These are phyloP conservation scores for Blepharisma japonicum DNA, from an alignment of 73 alveolate genomes.

Conservation along the genomic window DNA sequence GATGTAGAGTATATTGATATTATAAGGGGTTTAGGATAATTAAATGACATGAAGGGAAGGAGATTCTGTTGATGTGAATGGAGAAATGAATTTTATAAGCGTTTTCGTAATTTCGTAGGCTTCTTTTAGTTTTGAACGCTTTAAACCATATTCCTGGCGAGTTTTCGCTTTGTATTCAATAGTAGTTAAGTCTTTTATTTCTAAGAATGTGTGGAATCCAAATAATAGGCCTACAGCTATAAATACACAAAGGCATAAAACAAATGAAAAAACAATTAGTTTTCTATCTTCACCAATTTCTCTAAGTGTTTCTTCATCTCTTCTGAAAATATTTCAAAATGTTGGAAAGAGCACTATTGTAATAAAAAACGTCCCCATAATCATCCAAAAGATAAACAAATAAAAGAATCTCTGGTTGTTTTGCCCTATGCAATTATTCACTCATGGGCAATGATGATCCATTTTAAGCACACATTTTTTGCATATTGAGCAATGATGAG, in stretches of 20 bases:
- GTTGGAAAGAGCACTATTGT: constrained; percentile 42
- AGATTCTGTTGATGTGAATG: too few species aligned
- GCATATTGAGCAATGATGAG: constrained; percentile 85
- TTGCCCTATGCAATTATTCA: constrained; percentile 84
- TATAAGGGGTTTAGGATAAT: too few species aligned
- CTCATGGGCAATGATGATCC: constrained; percentile 94
- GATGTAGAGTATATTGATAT: too few species aligned
- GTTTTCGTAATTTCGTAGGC: too few species aligned
- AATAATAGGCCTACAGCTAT: neutral
- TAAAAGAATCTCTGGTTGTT: constrained; percentile 73
- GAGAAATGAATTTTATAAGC: too few species aligned
- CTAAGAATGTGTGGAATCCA: neutral
- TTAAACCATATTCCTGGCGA: too few species aligned
- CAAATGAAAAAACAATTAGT: neutral
- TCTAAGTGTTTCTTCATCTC: neutral
- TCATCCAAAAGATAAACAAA: constrained; percentile 59
- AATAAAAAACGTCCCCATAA: constrained; percentile 41
- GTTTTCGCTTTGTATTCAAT: neutral
- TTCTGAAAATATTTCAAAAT: neutral
- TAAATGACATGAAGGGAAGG: too few species aligned
- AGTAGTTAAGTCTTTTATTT: neutral
- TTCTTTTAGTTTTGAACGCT: too few species aligned
- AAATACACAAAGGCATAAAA: neutral
- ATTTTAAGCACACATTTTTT: constrained; percentile 68
- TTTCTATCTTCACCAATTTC: neutral